Percentiles rank a stretch among this genome's conserved stretches.
Evolutionary conservation across 1,284 basidiomycete genomes (phyloP).

Genomic region (Marasmius tenuissimus): DNA sequence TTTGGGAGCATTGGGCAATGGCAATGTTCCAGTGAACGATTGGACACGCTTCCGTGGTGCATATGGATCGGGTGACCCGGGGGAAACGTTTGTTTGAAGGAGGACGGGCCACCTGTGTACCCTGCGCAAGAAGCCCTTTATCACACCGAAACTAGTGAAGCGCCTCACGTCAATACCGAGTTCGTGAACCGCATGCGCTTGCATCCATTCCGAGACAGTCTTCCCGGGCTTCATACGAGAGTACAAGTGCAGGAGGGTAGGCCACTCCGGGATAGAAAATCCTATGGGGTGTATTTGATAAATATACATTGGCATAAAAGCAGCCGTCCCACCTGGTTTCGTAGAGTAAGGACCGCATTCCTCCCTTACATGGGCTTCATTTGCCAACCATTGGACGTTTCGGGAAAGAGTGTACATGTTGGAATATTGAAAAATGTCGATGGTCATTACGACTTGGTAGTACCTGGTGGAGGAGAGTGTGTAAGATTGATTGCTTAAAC

Average conservation of each 20-base stretch:
- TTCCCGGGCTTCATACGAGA: conserved; percentile 83
- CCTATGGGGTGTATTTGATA: conserved; percentile 31
- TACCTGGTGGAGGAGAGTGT: conserved; percentile 50
- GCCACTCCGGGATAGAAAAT: conserved; percentile 72
- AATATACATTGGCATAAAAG: background rate
- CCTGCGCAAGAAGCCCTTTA: conserved; percentile 93
- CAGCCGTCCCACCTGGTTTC: conserved; percentile 53
- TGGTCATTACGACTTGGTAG: conserved; percentile 94
- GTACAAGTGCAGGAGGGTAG: conserved; percentile 82
- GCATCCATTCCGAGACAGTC: conserved; percentile 90
- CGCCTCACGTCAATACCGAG: conserved; percentile 88
- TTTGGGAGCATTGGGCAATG: conserved; percentile 17
- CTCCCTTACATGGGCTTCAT: conserved; percentile 77
- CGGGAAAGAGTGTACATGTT: conserved; percentile 94
- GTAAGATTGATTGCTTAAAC: background rate
- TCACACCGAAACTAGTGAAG: conserved; percentile 98
- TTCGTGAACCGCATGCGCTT: conserved; percentile 67
- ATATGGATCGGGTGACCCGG: conserved; percentile 6
- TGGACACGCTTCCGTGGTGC: conserved; percentile 40
- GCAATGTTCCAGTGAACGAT: conserved; percentile 14
- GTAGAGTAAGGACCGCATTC: conserved; percentile 93
- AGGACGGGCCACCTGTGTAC: conserved; percentile 92
- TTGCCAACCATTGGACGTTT: conserved; percentile 81
- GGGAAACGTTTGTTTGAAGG: conserved; percentile 27
- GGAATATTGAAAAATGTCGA: conserved; percentile 97